Evolutionary conservation across 441 rosid genomes (phyloP), one percentile per base, ranked within the genome.

Genomic region (Macaranga tanarius): DNA sequence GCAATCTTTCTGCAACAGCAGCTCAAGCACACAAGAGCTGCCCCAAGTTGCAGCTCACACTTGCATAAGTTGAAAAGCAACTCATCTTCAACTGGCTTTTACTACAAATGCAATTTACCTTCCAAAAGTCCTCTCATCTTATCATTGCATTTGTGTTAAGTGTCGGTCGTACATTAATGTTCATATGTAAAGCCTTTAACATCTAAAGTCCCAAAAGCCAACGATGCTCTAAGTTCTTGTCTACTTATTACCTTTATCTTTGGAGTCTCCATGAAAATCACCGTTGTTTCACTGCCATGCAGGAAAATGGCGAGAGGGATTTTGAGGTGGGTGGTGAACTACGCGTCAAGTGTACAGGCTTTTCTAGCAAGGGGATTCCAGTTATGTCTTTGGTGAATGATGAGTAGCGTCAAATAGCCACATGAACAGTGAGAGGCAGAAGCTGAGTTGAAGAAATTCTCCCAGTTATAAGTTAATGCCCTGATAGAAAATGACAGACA

Each of bases 281-380:
- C 31, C 47, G 19, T 42, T 23, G 68, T 76, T 26, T 69, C 63
- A 47, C 78, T 81, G 66, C 59, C 34, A 22, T 73, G 70, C 89
- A 95, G 99, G 69, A 38, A 8, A 81, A 86, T 62, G 82, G 79
- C 64, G 83, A 79, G 74, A 73, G 73, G 34, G 81, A 82, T 44
- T 88, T 80, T 63, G 85, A 73, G 65, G 66, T 87, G n/a, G 99
- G 98, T 55, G 88, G 90, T 70, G 76, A 79, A 71, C 70, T 95
- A 84, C 70, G 2, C 56, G 98, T 91, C 22, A 79, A 77, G 79
- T 92, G 98, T 71, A 81, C 88, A 38, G 89, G 93, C 83, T 95
- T 92, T 81, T 85, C 86, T 11, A 72, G 82, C 73, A 91, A 92
- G 82, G 98, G 97, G 63, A 74, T 91, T 77, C 95, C 99, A 17